Evolutionary conservation across 1,284 basidiomycete genomes (phyloP).

Genomic region (Pseudozyma thailandica): DNA sequence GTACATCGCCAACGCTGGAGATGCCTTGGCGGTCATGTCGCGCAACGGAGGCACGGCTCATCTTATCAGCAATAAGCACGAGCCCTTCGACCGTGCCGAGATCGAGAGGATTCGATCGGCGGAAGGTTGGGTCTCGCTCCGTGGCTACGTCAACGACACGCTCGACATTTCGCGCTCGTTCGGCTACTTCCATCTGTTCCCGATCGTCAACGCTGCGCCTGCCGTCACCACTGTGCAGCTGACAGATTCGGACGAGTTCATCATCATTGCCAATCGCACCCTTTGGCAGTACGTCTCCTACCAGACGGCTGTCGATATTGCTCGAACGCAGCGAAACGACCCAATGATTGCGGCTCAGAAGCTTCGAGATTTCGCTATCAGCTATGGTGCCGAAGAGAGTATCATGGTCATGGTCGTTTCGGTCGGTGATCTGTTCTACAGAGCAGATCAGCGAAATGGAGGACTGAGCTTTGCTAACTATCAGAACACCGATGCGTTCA

Average conservation of each 20-base stretch:
- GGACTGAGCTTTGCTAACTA: constrained; percentile 31
- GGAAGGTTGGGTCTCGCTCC: constrained; percentile 96
- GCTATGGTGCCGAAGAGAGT: constrained; percentile 92
- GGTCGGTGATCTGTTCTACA: constrained; percentile 79
- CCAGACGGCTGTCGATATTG: constrained; percentile 97
- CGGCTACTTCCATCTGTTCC: constrained; percentile 90
- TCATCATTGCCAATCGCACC: constrained; percentile 92
- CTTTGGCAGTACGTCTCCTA: constrained; percentile 95
- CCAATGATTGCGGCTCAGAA: constrained; percentile 98
- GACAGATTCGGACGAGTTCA: constrained; percentile 89
- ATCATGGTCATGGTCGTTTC: constrained; percentile 98
- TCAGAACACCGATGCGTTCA: constrained; percentile 47
- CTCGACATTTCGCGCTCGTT: constrained; percentile 91
- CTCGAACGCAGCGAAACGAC: constrained; percentile 81
- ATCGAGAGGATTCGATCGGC: constrained; percentile 86
- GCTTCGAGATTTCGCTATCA: constrained; percentile 93
- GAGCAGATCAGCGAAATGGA: constrained; percentile 65
- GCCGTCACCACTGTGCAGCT: constrained; percentile 79
- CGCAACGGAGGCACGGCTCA: constrained; percentile 79
- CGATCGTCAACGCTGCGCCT: constrained; percentile 89
- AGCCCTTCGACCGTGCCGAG: constrained; percentile 88
- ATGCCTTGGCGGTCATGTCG: constrained; percentile 88
- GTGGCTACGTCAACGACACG: constrained; percentile 91
- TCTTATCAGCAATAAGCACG: constrained; percentile 83
- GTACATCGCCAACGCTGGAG: constrained; percentile 90